phyloP scores from a whole-genome alignment of 1,284 basidiomycete genomes.

The Phellinidium pouzarii region DNA sequence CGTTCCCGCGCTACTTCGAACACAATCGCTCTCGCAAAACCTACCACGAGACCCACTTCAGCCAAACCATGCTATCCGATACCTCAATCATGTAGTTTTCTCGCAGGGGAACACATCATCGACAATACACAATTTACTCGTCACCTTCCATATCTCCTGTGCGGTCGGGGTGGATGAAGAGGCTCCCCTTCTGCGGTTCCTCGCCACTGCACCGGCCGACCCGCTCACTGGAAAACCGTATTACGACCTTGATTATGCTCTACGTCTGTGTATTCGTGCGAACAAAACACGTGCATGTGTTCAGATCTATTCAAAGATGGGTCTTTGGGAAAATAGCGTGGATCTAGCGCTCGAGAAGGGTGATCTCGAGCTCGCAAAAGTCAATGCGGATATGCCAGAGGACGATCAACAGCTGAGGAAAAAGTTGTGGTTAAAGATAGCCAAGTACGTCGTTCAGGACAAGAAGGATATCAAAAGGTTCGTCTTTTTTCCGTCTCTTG shows the following conservation, averaged over 20 bases:
- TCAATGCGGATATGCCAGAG: slow-evolving; percentile 89
- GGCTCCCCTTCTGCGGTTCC: slow-evolving; percentile 76
- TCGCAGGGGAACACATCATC: slow-evolving; percentile 74
- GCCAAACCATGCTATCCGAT: slow-evolving; percentile 82
- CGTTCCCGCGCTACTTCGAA: slow-evolving; percentile 83
- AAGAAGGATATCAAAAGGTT: slow-evolving; percentile 97
- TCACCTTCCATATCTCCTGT: slow-evolving; percentile 74
- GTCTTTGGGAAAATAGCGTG: slow-evolving; percentile 92
- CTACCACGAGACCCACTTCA: slow-evolving; percentile 57
- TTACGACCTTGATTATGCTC: slow-evolving; percentile 95
- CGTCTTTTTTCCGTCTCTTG: slow-evolving; percentile 28
- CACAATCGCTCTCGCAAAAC: slow-evolving; percentile 46
- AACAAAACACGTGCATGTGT: slow-evolving; percentile 87
- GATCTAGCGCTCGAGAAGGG: slow-evolving; percentile 92
- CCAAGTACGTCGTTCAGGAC: slow-evolving; percentile 93
- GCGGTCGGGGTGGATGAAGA: slow-evolving; percentile 51
- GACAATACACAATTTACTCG: slow-evolving; percentile 90
- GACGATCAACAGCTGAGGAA: slow-evolving; percentile 84
- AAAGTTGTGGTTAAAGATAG: slow-evolving; percentile 97
- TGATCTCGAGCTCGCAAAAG: slow-evolving; percentile 87
- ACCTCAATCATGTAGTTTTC: slow-evolving; percentile 81
- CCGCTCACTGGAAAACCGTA: slow-evolving; percentile 83
- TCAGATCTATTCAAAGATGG: slow-evolving; percentile 97
- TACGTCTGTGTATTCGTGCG: slow-evolving; percentile 83
- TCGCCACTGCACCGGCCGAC: slow-evolving; percentile 78